Evolutionary conservation across 306 rosid genomes (phyloP), one percentile per base, ranked within the genome.

Genomic region (Begonia fuchsioides): DNA sequence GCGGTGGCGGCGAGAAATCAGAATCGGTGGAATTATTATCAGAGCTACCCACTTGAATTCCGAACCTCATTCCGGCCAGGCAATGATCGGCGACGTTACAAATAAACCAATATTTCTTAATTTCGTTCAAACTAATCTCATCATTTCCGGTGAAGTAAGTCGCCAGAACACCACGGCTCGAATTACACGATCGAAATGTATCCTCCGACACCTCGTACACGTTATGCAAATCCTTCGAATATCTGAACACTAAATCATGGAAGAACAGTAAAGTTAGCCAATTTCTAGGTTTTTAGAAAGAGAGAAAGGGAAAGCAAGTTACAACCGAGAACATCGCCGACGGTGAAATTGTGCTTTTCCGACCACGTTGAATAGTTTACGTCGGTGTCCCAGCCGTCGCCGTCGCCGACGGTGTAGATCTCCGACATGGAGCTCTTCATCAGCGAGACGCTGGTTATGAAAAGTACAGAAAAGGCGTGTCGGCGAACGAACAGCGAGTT

Each of bases 61-160:
- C 13, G 38, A 70, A 60, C 45, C 63, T 64, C 76, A 64, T 70
- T 32, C 71, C 76, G 12, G 63, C 68, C 16, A 70, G 53, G 50
- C 76, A 70, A 59, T 70, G 76, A 0, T 71, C 76, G 10, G 5
- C 32, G 8, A 70, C 50, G 20, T 60, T 48, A 32, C 76, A 71
- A 40, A 71, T 56, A 58, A 71, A 71, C 76, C 68, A 71, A 49
- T 61, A 61, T 12, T 60, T 61, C 54, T 55, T 71, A 12, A 61
- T 68, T 44, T 71, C 17, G n/a, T 32, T 55, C 11, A 71, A 60
- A 5, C 56, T 16, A 3, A 70, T 49, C 52, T 16, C 48, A 54
- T 70, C 76, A 17, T 52, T 53, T 51, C 76, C 76, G 35, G 64
- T 65, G 17, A 64, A 67, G 49, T 65, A 60, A 55, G 40, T 46